Evolutionary conservation across 805 yeast genomes (phyloP).

Genomic region (Ogataea nitratoaversa): DNA sequence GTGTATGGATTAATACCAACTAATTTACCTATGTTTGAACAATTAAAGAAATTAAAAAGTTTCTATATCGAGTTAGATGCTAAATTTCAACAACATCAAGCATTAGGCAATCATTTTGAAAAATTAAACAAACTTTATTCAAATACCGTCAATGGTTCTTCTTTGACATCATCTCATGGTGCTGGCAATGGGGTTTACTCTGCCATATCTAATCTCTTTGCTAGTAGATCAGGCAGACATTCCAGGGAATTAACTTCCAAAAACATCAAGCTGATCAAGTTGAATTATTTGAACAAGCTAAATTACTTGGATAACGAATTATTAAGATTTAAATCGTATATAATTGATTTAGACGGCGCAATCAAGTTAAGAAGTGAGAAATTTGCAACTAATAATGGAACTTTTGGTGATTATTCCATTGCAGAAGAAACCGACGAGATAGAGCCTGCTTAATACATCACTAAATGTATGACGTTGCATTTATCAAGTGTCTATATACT

Average conservation of each 20-base stretch:
- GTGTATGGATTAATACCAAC: slow-evolving; percentile 26
- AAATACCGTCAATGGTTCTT: not conserved
- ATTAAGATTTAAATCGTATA: slow-evolving; percentile 41
- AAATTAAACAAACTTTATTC: slow-evolving; percentile 12
- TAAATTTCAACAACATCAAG: slow-evolving; percentile 41
- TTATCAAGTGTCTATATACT: too few species aligned
- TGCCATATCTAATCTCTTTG: slow-evolving; percentile 12
- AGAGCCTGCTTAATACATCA: slow-evolving; percentile 4
- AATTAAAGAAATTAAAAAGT: slow-evolving; percentile 34
- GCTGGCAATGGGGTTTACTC: slow-evolving; percentile 2
- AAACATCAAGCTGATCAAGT: slow-evolving; percentile 34
- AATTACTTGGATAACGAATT: slow-evolving; percentile 42
- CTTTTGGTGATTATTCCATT: not conserved
- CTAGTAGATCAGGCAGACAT: slow-evolving; percentile 10
- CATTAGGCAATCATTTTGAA: slow-evolving; percentile 10
- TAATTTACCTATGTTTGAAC: slow-evolving; percentile 31
- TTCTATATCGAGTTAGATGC: slow-evolving; percentile 38
- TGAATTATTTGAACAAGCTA: slow-evolving; percentile 39
- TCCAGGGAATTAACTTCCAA: slow-evolving; percentile 12
- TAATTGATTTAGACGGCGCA: slow-evolving; percentile 43
- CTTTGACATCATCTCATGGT: slow-evolving; percentile 1
- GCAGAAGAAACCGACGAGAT: slow-evolving; percentile 4
- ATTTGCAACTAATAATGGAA: slow-evolving; percentile 1
- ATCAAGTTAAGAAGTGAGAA: slow-evolving; percentile 40
- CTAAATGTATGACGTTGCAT: too few species aligned